Base-by-base conservation (phyloP, 495 filamentous ascomycete genomes). In the Daldinia childiae region DNA sequence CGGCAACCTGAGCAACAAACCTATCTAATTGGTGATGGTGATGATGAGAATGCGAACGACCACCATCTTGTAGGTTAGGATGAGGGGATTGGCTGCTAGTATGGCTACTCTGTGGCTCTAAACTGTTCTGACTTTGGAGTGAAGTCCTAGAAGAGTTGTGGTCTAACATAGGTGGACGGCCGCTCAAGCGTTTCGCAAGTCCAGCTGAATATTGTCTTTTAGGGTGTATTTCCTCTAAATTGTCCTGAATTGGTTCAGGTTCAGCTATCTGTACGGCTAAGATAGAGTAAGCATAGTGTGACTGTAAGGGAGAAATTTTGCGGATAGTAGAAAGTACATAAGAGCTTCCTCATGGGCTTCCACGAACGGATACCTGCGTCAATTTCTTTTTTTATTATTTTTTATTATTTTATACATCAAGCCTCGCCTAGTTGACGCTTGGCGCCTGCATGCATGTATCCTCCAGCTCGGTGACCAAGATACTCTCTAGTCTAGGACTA, bases 1-100 rank as follows among this genome's bases (percentile, higher is more conserved):
- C 88, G 21, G 85, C 82, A 24, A 97, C 88, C 75, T 95, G 92
- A 45, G 87, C 83, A 41, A 95, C 76, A 6, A 97, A 80, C 60
- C 79, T 84, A 58, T 85, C 81, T 58, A 80, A 69, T 9, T 77
- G 75, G 64, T 82, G 77, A 6, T 77, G 77, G 14, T 77, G 79
- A 26, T 67, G 66, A 19, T 77, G 74, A 34, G 62, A 60, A 21
- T 75, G 68, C 8, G 64, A n/a, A 5, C 56, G 70, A 11, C 24
- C 19, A 4, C 24, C 19, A 43, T 79, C 70, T 14, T 83, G 82
- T 26, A 76, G 77, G 17, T 58, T 17, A 4, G 70, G 62, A 11
- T 66, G 39, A 30, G 68, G 63, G 38, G 77, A 70, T 12, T 79
- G 68, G 6, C 76, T 79, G 15, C 67, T 68, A 1, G 62, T 62